Percentiles rank a stretch among this genome's conserved stretches.
Evolutionary conservation across 2,329 filamentous ascomycete species (phyloP).

Genomic region (Cyclaneusma minus): DNA sequence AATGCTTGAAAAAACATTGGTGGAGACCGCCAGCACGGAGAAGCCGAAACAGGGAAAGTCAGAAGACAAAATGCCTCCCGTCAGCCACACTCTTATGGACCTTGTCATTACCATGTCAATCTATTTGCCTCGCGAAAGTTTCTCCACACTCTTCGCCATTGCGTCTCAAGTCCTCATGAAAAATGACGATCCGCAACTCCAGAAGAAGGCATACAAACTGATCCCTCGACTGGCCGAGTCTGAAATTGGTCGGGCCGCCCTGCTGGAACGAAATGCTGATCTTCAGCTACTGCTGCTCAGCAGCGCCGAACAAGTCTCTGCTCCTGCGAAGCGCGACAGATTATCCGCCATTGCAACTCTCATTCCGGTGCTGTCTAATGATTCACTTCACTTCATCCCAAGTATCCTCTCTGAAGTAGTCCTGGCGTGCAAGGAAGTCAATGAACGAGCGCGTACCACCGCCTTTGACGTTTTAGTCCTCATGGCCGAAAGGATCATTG

Average conservation of each 20-base stretch:
- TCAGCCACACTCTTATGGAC: slow-evolving; percentile 90
- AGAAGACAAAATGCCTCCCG: slow-evolving; percentile 70
- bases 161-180: slow-evolving; percentile 70
- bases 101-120: slow-evolving; percentile 91
- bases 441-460: slow-evolving; percentile 78
- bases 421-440: slow-evolving; percentile 92
- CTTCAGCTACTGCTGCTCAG: slow-evolving; percentile 68
- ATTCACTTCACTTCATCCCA: slow-evolving; percentile 83
- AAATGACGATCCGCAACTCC: slow-evolving; percentile 73
- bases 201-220: slow-evolving; percentile 98
- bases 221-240: slow-evolving; percentile 82
- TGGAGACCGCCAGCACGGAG: slow-evolving; percentile 39
- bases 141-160: slow-evolving; percentile 72
- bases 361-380: slow-evolving; percentile 60
- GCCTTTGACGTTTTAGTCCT: slow-evolving; percentile 83
- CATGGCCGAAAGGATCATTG: slow-evolving; percentile 67
- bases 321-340: slow-evolving; percentile 74
- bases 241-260: slow-evolving; percentile 57
- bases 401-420: slow-evolving; percentile 86
- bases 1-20: slow-evolving; percentile 63
- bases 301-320: slow-evolving; percentile 71
- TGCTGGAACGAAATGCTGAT: slow-evolving; percentile 60
- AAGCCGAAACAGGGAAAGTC: slow-evolving; percentile 40
- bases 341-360: slow-evolving; percentile 70
- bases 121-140: slow-evolving; percentile 79